Conservation (phyloP, 257 asterid species). For the Coffea eugenioides region DNA sequence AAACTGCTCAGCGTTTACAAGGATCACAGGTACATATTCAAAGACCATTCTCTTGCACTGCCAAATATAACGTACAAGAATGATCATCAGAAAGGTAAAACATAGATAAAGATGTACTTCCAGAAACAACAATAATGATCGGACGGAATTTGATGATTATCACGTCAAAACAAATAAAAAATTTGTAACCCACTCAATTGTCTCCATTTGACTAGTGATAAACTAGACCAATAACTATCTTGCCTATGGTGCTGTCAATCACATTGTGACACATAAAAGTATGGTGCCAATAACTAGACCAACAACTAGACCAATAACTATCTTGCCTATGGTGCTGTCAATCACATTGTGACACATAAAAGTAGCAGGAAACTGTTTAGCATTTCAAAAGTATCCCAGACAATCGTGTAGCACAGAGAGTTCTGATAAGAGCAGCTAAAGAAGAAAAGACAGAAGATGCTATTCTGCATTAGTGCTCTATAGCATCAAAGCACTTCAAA, state of each 20-base stretch:
- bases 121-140: neutral
- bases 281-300: no score
- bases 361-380: neutral
- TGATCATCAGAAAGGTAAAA: no score
- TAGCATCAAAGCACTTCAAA: neutral
- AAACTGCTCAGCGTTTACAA: slow-evolving; percentile 74
- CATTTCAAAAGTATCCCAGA: neutral
- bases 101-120: neutral
- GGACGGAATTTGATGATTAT: neutral
- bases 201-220: neutral
- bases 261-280: neutral
- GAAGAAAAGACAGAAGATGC: neutral
- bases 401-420: neutral
- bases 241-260: neutral
- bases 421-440: neutral
- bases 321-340: neutral
- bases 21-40: slow-evolving; percentile 76
- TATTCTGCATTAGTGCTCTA: neutral
- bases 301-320: neutral
- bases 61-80: no score
- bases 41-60: slow-evolving; percentile 93
- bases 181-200: neutral
- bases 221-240: neutral
- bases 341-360: neutral
- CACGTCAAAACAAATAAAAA: neutral